Conservation (phyloP, 352 stramenopile species). For the Pythium oligandrum region DNA sequence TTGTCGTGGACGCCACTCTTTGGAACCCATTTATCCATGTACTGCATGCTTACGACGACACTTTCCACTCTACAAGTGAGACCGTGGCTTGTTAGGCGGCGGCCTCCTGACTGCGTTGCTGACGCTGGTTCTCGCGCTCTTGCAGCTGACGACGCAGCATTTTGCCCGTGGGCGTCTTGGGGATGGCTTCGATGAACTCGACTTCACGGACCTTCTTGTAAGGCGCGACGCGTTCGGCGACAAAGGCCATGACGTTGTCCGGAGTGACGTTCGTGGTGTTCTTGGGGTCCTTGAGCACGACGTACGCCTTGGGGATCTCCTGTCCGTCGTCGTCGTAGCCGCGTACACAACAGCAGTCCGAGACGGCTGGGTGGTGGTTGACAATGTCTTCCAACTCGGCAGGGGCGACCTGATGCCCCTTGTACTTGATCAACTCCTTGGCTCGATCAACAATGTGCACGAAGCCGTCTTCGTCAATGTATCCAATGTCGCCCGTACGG, state of each 20-base stretch:
- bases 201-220: conserved; percentile 84
- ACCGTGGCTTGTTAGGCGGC: too few species aligned
- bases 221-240: conserved; percentile 66
- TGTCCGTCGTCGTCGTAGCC: conserved; percentile 46
- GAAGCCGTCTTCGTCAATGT: conserved; percentile 91
- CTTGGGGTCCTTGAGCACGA: conserved; percentile 60
- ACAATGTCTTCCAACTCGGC: conserved; percentile 91
- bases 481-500: conserved; percentile 86
- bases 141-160: conserved; percentile 75
- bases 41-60: background rate
- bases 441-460: conserved; percentile 90
- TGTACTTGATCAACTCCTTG: conserved; percentile 96
- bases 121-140: conserved; percentile 9
- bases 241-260: conserved; percentile 45
- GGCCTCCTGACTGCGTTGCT: background rate
- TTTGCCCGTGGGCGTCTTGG: conserved; percentile 83
- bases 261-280: conserved; percentile 35
- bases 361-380: conserved; percentile 56
- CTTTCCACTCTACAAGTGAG: too few species aligned
- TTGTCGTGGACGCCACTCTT: background rate
- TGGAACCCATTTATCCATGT: background rate
- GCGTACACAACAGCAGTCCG: conserved; percentile 47
- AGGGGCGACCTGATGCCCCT: conserved; percentile 89
- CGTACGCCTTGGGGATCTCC: conserved; percentile 90
- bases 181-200: conserved; percentile 77